phyloP scores from a whole-genome alignment of 805 yeast genomes.

The Naumovozyma dairenensis region DNA sequence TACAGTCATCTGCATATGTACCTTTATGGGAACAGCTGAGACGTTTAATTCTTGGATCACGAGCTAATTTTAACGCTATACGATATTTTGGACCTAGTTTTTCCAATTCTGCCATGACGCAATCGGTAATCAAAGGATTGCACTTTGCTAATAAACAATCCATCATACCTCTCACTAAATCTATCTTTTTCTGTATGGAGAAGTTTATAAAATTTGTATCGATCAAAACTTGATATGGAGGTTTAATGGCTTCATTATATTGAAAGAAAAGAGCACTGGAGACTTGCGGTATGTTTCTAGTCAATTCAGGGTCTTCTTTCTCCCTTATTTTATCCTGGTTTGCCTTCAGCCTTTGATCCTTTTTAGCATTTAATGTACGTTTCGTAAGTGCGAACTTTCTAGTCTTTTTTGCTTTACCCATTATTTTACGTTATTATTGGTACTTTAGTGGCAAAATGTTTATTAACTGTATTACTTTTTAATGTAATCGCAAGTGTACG shows the following conservation, averaged over 20 bases:
- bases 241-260: conserved; percentile 85
- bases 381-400: conserved; percentile 93
- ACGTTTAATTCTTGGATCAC: conserved; percentile 84
- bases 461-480: no score
- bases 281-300: conserved; percentile 78
- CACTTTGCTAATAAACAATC: conserved; percentile 90
- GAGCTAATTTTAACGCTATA: conserved; percentile 85
- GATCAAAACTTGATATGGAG: conserved; percentile 93
- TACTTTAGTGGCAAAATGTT: no score
- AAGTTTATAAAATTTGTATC: conserved; percentile 97
- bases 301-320: conserved; percentile 66
- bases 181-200: conserved; percentile 91
- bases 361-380: conserved; percentile 58
- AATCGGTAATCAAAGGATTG: conserved; percentile 91
- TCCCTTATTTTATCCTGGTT: conserved; percentile 31
- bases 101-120: conserved; percentile 96
- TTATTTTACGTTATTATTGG: no score
- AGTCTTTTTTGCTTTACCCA: conserved; percentile 97
- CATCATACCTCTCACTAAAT: conserved; percentile 94
- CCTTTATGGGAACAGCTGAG: conserved; percentile 89
- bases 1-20: conserved; percentile 96
- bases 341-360: conserved; percentile 51
- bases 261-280: conserved; percentile 93
- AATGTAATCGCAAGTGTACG: no score
- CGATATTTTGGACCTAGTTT: conserved; percentile 91